phyloP scores from a whole-genome alignment of 2,329 filamentous ascomycete genomes.

The Fusarium nygamai region DNA sequence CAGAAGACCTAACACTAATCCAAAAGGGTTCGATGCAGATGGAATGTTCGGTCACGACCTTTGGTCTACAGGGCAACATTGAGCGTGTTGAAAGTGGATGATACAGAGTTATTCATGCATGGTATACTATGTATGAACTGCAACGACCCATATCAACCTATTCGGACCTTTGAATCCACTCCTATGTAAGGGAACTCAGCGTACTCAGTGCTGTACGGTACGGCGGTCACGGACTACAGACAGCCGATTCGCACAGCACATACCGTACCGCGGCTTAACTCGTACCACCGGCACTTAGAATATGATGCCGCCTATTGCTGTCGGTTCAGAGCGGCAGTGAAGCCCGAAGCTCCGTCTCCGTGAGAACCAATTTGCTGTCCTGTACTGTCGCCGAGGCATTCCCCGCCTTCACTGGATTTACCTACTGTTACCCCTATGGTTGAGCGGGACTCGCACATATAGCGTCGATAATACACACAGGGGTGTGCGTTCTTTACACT shows the following conservation, averaged over 20 bases:
- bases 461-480: slow-evolving; percentile 21
- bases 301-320: slow-evolving; percentile 5
- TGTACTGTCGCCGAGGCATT: slow-evolving; percentile 22
- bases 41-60: slow-evolving; percentile 25
- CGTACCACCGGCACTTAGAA: slow-evolving; percentile 28
- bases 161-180: slow-evolving; percentile 29
- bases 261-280: slow-evolving; percentile 2
- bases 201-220: not conserved
- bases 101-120: not conserved
- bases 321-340: slow-evolving; percentile 21
- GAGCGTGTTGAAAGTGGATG: not conserved
- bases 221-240: slow-evolving; percentile 4
- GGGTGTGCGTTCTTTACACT: slow-evolving; percentile 16
- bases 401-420: slow-evolving; percentile 35
- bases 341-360: slow-evolving; percentile 28
- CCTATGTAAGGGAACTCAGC: not conserved
- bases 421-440: slow-evolving; percentile 17
- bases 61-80: slow-evolving; percentile 5
- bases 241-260: slow-evolving; percentile 24
- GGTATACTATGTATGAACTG: not conserved
- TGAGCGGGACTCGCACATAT: slow-evolving; percentile 21
- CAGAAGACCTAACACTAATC: slow-evolving; percentile 37
- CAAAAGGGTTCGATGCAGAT: slow-evolving; percentile 14
- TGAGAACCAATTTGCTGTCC: slow-evolving; percentile 22
- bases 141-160: not conserved